Base-by-base conservation (phyloP, 441 rosid species). In the Hura crepitans region DNA sequence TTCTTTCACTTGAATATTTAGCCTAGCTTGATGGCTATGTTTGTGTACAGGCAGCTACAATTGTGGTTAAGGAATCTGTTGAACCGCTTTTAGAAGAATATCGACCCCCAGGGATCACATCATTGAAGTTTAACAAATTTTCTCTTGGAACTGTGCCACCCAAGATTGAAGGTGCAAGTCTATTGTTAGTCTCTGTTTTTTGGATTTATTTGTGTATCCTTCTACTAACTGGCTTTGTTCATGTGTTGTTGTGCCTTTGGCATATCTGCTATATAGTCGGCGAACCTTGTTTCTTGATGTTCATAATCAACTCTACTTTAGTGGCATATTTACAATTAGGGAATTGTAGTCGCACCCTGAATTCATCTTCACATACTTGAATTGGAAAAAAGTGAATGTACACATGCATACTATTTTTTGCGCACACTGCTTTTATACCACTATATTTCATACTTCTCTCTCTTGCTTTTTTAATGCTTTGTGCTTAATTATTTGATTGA, bases 81-180 rank as follows among this genome's bases (percentile, higher is more conserved):
- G 99, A 94, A 80, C 99, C 99, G 6, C 72, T 94, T 46, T 78
- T 94, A 76, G 98, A 94, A 83, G 96, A 92, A 46, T 94, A 94
- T 65, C 82, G 97, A 61, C 98, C 97, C 68, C 75, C 96, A 12
- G 98, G 97, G 75, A 91, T 94, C 56, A 86, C 97, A 70, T 88
- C 98, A 47, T 65, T 94, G 62, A 94, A 88, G 85, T 90, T 94
- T 69, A 87, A 77, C 80, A 89, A 90, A 76, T 75, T 94, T 74
- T 83, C 92, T 61, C 86, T 94, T 35, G 98, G 98, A 75, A 91
- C 79, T 28, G 97, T 94, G 71, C 87, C 97, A 69, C 98, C 98
- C 49, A 94, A 91, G 82, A 88, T 94, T 81, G 98, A 91, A 90
- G 97, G 94, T 86, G 75, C 64, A 58, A 51, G 47, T 71, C n/a